phyloP scores from a whole-genome alignment of 352 stramenopile species.

The Globisporangium takayamanum region DNA sequence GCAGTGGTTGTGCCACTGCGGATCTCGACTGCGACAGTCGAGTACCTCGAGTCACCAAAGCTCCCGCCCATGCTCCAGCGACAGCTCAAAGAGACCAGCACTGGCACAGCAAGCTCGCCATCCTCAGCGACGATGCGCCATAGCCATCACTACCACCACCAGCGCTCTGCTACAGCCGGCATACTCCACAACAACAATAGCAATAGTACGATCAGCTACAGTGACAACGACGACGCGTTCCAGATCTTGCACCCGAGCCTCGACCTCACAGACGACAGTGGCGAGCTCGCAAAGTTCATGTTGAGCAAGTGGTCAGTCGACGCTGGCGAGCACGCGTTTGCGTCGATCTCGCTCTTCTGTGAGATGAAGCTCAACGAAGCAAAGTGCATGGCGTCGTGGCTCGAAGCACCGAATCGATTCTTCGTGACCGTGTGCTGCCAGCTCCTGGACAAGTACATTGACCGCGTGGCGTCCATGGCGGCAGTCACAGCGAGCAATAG shows the following conservation, averaged over 20 bases:
- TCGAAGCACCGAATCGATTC: slow-evolving; percentile 71
- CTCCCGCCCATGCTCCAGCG: slow-evolving; percentile 35
- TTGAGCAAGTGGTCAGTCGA: slow-evolving; percentile 65
- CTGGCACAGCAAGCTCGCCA: background rate
- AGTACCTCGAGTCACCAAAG: slow-evolving; percentile 26
- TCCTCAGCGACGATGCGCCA: background rate
- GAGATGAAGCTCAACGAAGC: slow-evolving; percentile 79
- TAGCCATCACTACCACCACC: background rate
- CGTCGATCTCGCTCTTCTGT: slow-evolving; percentile 65
- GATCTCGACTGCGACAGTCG: slow-evolving; percentile 24
- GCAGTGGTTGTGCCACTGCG: slow-evolving; percentile 18
- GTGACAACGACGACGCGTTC: slow-evolving; percentile 27
- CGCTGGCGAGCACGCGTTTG: slow-evolving; percentile 41
- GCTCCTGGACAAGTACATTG: slow-evolving; percentile 59
- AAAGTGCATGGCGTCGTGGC: slow-evolving; percentile 63
- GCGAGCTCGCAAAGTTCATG: slow-evolving; percentile 51
- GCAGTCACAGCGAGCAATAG: slow-evolving; percentile 3
- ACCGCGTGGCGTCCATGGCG: slow-evolving; percentile 12
- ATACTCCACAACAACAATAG: background rate
- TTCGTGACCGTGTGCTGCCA: slow-evolving; percentile 66
- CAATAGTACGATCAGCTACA: slow-evolving; percentile 9
- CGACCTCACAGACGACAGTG: slow-evolving; percentile 45
- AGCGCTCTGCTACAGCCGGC: slow-evolving; percentile 5
- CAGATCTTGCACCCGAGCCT: slow-evolving; percentile 50
- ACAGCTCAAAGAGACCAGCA: slow-evolving; percentile 5